These are phyloP conservation scores for Escovopsis sp. DNA, from an alignment of 2,329 filamentous ascomycete species.

Conservation along the genomic window DNA sequence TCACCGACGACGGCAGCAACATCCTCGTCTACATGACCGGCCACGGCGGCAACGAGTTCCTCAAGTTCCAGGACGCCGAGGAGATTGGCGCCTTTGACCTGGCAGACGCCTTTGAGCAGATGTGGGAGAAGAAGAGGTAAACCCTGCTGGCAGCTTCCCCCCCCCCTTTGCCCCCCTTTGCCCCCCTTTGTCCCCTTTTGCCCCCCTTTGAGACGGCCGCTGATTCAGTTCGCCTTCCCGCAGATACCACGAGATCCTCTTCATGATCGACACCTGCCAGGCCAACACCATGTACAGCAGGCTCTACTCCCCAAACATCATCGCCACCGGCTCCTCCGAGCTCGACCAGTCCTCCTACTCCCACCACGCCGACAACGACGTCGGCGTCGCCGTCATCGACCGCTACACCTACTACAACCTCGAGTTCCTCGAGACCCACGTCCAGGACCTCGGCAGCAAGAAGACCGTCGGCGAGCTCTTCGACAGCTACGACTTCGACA, in stretches of 20 bases:
- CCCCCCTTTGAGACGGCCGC: too few species aligned
- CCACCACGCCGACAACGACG: constrained; percentile 94
- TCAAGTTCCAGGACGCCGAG: constrained; percentile 97
- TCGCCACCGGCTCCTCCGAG: constrained; percentile 91
- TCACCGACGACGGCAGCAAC: constrained; percentile 92
- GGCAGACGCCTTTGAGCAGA: constrained; percentile 94
- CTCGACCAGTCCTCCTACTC: constrained; percentile 95
- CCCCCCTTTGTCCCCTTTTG: too few species aligned
- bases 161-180: too few species aligned
- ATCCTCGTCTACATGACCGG: constrained; percentile 99
- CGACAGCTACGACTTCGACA: constrained; percentile 85
- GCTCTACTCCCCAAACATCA: constrained; percentile 95
- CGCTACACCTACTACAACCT: constrained; percentile 98
- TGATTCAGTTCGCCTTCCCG: too few species aligned
- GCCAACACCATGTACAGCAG: constrained; percentile 99
- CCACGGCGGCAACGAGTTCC: constrained; percentile 91
- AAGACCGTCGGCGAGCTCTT: constrained; percentile 88
- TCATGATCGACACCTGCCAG: constrained; percentile 99
- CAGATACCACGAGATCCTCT: constrained; percentile 90
- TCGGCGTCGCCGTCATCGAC: constrained; percentile 95
- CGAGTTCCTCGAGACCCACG: constrained; percentile 85
- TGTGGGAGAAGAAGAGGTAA: constrained; percentile 99
- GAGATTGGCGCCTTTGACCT: constrained; percentile 95
- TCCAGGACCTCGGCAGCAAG: constrained; percentile 73
- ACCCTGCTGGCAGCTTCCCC: constrained; percentile 1